Evolutionary conservation across 1,139 yeast species (phyloP), one percentile per base, ranked within the genome.

Genomic region (Blastobotrys indianensis): DNA sequence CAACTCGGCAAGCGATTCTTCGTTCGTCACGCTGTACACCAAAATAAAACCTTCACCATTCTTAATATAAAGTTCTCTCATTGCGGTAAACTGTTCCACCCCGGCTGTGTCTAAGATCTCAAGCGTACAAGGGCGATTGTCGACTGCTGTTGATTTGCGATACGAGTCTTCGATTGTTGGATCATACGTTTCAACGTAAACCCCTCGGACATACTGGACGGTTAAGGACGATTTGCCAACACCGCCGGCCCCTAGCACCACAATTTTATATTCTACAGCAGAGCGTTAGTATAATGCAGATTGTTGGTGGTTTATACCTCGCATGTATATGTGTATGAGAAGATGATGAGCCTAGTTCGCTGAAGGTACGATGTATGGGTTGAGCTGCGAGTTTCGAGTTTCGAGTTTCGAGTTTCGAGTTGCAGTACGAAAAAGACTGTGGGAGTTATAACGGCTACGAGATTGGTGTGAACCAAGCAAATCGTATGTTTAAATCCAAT

Each of bases 231-330:
- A 84, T 67, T 92, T 92, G 69, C 98, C 98, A 49, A 88, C 97
- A 66, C 95, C 95, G 63, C 97, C 97, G 31, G 97, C 95, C 47
- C 98, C 98, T 41, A 92, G 94, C 45, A 92, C 95, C 15, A 87
- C 97, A 51, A 92, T 68, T 62, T 88, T 86, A 66, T 83, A 88
- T 41, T 66, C 70, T 55, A 25, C 5, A 13, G 17, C 8, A 3
- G n/a, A 31, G 33, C 8, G 15, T 31, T 31, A n/a, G 33, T n/a
- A 11, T 31, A 9, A 31, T 31, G 15, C 15, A 4, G 33, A 31
- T n/a, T 4, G 33, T 5, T n/a, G 8, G 15, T 31, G 15, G 8
- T n/a, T 5, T 9, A n/a, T 31, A 31, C 33, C 33, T 31, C 33
- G 12, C 33, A 31, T 31, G 33, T 13, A 5, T 31, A n/a, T 5